phyloP scores from a whole-genome alignment of 371 early-diverging fungal species.

The Syncephalastrum contaminatum region DNA sequence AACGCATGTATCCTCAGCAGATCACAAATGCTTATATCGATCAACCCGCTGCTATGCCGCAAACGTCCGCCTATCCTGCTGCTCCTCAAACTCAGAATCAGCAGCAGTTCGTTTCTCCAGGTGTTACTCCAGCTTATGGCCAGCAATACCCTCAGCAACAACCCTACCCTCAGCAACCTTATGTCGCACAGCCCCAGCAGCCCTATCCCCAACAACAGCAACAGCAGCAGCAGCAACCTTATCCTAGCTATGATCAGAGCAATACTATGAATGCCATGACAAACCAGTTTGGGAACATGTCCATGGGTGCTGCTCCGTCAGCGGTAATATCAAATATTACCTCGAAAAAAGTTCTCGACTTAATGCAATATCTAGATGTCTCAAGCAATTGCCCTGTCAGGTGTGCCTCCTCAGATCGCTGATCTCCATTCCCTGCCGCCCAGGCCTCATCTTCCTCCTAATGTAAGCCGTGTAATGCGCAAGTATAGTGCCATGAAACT shows the following conservation, averaged over 20 bases:
- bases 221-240: conserved; percentile 28
- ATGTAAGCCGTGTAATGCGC: conserved; percentile 29
- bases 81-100: conserved; percentile 13
- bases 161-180: too few species aligned
- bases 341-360: background rate
- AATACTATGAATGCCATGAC: conserved; percentile 31
- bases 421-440: conserved; percentile 58
- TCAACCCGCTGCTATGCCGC: conserved; percentile 9
- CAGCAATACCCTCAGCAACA: conserved; percentile 20
- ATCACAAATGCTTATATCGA: conserved; percentile 49
- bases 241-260: conserved; percentile 25
- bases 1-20: conserved; percentile 66
- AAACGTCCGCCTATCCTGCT: conserved; percentile 17
- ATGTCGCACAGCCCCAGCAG: conserved; percentile 3
- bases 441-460: conserved; percentile 56
- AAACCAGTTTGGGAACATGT: conserved; percentile 49
- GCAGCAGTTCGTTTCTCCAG: conserved; percentile 20
- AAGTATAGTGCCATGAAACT: background rate
- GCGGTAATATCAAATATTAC: conserved; percentile 6
- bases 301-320: conserved; percentile 18
- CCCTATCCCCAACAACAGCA: conserved; percentile 21
- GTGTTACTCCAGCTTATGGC: conserved; percentile 16
- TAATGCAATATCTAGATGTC: conserved; percentile 14
- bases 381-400: conserved; percentile 48
- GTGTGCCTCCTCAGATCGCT: conserved; percentile 57